Evolutionary conservation across 257 asterid genomes (phyloP), one percentile per base, ranked within the genome.

Genomic region (Handroanthus guayacan): DNA sequence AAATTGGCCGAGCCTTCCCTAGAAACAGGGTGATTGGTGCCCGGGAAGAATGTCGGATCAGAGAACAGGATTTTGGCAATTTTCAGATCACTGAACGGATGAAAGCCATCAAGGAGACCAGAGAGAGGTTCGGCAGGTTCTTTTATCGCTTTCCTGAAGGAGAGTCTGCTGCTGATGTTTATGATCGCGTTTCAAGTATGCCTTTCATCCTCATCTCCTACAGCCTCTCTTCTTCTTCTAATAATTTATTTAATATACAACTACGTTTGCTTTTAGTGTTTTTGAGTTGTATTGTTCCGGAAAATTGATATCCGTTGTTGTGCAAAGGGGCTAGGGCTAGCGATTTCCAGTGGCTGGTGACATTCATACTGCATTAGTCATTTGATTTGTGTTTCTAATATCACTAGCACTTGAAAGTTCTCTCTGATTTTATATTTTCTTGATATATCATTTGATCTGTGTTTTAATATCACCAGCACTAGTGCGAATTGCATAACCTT

Each of bases 61-160:
- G 98, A 67, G 98, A 94, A 34, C 98, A 94, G 84, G 98, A 94
- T 87, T 94, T 94, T 73, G 98, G 98, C n/a, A 94, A 94, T 76
- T 93, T 93, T 83, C 98, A 93, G 86, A 89, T 89, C 5, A 89
- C 94, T 2, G 96, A 93, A 5, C 78, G 97, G 77, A 94, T 94
- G 98, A 90, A 85, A 81, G 87, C 18, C 34, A 87, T 91, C 73
- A 91, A 94, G 89, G 92, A 91, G 92, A 89, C 90, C 1, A 83
- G 98, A 18, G 97, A 88, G 87, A 85, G 82, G 83, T 93, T 91
- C 48, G 97, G 98, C 54, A 86, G 98, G 68, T 93, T 93, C 67
- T 93, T 91, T 68, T 93, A 90, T 78, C 91, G 98, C 2, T 93
- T 93, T 63, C 98, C 98, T 0, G 97, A 93, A 65, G 98, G 98